Conservation (phyloP, 2,329 filamentous ascomycete genomes). For the Albifimbria verrucaria region DNA sequence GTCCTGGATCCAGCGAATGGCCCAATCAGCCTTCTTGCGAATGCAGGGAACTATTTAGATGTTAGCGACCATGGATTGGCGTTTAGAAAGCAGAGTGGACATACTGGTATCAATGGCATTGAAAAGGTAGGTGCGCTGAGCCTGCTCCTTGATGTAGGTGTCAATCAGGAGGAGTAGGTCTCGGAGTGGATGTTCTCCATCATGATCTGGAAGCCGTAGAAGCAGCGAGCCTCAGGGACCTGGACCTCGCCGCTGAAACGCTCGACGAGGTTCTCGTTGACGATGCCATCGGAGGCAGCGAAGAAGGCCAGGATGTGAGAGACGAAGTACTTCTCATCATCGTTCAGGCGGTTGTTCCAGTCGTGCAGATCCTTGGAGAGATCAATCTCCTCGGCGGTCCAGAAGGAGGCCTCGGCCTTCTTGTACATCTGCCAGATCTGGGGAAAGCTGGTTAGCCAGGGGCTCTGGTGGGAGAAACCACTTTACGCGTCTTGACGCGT, state of each 20-base stretch:
- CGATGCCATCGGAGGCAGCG: constrained; percentile 95
- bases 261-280: constrained; percentile 99
- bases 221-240: constrained; percentile 96
- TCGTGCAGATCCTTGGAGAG: constrained; percentile 98
- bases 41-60: constrained; percentile 76
- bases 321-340: constrained; percentile 97
- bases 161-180: constrained; percentile 99
- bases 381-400: constrained; percentile 99
- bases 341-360: constrained; percentile 96
- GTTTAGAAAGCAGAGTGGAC: constrained; percentile 25
- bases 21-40: constrained; percentile 98
- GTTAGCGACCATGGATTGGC: constrained; percentile 13
- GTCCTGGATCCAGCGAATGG: constrained; percentile 90
- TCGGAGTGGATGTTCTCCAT: constrained; percentile 99
- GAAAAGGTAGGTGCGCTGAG: constrained; percentile 91
- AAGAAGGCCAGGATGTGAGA: constrained; percentile 99
- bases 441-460: constrained; percentile 33
- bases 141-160: constrained; percentile 97
- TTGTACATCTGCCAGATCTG: constrained; percentile 99
- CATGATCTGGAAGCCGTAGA: constrained; percentile 99
- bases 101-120: constrained; percentile 97
- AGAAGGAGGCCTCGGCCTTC: constrained; percentile 99
- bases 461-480: constrained; percentile 33
- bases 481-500: constrained; percentile 66
- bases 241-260: constrained; percentile 97